These are phyloP conservation scores for Colletotrichum sp. DNA, from an alignment of 2,329 filamentous ascomycete genomes.

Conservation along the genomic window DNA sequence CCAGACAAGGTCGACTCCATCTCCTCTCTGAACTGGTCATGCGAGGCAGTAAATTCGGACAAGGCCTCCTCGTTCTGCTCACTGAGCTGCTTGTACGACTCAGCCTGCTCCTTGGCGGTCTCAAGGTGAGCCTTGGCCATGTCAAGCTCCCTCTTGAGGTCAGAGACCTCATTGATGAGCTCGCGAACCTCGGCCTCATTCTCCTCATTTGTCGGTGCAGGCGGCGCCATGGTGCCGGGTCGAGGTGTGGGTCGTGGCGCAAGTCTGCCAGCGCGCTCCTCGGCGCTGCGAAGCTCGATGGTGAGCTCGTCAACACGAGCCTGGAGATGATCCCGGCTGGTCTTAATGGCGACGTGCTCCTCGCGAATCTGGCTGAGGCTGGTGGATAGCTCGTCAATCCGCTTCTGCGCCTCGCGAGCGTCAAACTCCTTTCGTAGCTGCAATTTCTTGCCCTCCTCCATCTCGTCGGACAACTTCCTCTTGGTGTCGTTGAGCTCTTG, in stretches of 20 bases:
- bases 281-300: conserved; percentile 85
- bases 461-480: conserved; percentile 81
- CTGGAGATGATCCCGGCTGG: conserved; percentile 87
- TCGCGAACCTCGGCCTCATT: conserved; percentile 74
- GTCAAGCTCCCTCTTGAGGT: conserved; percentile 87
- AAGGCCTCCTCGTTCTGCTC: conserved; percentile 88
- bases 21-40: conserved; percentile 88
- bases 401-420: conserved; percentile 83
- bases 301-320: conserved; percentile 86
- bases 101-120: conserved; percentile 78
- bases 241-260: conserved; percentile 79
- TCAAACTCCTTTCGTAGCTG: conserved; percentile 90
- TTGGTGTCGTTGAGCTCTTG: conserved; percentile 79
- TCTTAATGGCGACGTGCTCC: conserved; percentile 85
- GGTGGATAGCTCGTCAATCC: conserved; percentile 88
- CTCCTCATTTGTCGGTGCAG: conserved; percentile 51
- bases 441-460: conserved; percentile 84
- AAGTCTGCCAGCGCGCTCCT: conserved; percentile 83
- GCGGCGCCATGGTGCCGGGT: conserved; percentile 47
- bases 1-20: conserved; percentile 77
- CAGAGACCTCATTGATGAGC: conserved; percentile 80
- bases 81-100: conserved; percentile 88
- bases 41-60: conserved; percentile 76
- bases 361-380: conserved; percentile 83
- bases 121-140: conserved; percentile 81